Conservation (phyloP, 495 filamentous ascomycete genomes). For the Penicillium silybi region DNA sequence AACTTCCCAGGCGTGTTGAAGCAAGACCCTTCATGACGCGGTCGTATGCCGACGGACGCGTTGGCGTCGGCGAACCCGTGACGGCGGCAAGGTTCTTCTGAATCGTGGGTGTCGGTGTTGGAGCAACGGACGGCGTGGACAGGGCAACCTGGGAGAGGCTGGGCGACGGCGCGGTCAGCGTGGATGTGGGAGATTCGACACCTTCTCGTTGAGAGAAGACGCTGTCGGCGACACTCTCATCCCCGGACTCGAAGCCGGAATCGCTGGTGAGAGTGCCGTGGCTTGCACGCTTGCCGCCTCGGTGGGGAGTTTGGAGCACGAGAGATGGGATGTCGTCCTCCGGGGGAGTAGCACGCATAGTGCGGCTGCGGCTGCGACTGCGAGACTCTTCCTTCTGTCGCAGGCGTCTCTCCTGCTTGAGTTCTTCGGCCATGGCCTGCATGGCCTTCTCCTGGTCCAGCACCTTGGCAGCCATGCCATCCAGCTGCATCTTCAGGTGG, state of each 20-base stretch:
- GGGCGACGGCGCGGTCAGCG: constrained; percentile 40
- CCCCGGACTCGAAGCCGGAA: constrained; percentile 52
- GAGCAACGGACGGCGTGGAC: constrained; percentile 24
- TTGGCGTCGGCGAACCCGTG: constrained; percentile 16
- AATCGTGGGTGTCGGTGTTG: constrained; percentile 15
- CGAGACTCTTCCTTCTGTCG: constrained; percentile 53
- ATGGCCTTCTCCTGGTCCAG: constrained; percentile 62
- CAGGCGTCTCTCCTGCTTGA: constrained; percentile 55
- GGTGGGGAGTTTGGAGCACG: constrained; percentile 46
- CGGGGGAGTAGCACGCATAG: constrained; percentile 29
- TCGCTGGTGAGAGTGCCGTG: constrained; percentile 49
- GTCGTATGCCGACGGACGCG: constrained; percentile 39
- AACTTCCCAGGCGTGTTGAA: constrained; percentile 33
- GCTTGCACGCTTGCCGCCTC: constrained; percentile 49
- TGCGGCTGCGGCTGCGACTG: constrained; percentile 36
- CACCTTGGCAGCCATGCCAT: constrained; percentile 68
- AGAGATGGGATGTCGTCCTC: constrained; percentile 48
- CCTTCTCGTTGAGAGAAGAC: constrained; percentile 60
- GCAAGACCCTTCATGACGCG: constrained; percentile 40
- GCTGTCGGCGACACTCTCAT: constrained; percentile 56
- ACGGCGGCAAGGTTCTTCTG: constrained; percentile 23
- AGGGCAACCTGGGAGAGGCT: constrained; percentile 37
- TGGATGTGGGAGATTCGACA: constrained; percentile 46
- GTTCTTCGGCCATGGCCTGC: constrained; percentile 58
- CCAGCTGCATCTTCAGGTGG: constrained; percentile 69